Percentiles rank a stretch among this genome's conserved stretches.
Conservation (phyloP, 495 filamentous ascomycete species). For the Bacidia rubella region DNA sequence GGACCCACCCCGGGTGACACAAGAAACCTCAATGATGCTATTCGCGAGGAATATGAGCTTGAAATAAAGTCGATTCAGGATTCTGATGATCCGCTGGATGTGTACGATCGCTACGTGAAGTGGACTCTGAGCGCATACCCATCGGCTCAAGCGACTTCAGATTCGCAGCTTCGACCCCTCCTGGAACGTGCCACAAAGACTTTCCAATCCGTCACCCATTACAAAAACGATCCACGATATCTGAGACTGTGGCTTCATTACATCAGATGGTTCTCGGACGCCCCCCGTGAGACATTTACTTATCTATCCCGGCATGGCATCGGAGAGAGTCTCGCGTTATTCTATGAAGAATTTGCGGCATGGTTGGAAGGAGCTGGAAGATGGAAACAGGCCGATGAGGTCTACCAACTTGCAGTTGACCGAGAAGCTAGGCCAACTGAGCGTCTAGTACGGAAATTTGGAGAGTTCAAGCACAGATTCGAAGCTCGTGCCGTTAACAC, state of each 20-base stretch:
- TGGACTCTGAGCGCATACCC: conserved; percentile 95
- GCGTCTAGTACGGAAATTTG: conserved; percentile 72
- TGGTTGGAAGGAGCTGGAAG: conserved; percentile 78
- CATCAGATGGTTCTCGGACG: conserved; percentile 80
- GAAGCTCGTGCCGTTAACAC: conserved; percentile 42
- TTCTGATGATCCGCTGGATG: conserved; percentile 86
- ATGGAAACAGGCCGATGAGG: conserved; percentile 87
- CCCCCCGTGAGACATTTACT: conserved; percentile 81
- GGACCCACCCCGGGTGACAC: conserved; percentile 53
- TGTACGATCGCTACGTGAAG: conserved; percentile 91
- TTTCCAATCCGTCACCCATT: conserved; percentile 70
- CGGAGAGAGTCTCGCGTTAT: conserved; percentile 79
- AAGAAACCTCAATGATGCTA: conserved; percentile 61
- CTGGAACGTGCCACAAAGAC: conserved; percentile 85
- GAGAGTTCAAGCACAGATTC: conserved; percentile 72
- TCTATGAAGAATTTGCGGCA: conserved; percentile 91
- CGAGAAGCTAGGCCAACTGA: conserved; percentile 72
- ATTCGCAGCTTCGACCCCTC: conserved; percentile 76
- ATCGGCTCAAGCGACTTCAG: conserved; percentile 77
- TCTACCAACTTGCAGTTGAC: conserved; percentile 79
- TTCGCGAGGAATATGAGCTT: conserved; percentile 71
- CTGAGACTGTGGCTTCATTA: conserved; percentile 89
- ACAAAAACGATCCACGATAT: conserved; percentile 90
- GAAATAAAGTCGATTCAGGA: conserved; percentile 68
- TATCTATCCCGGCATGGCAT: conserved; percentile 81